Evolutionary conservation across 768 basidiomycete genomes (phyloP).

Genomic region (Pleurotus sapidus): DNA sequence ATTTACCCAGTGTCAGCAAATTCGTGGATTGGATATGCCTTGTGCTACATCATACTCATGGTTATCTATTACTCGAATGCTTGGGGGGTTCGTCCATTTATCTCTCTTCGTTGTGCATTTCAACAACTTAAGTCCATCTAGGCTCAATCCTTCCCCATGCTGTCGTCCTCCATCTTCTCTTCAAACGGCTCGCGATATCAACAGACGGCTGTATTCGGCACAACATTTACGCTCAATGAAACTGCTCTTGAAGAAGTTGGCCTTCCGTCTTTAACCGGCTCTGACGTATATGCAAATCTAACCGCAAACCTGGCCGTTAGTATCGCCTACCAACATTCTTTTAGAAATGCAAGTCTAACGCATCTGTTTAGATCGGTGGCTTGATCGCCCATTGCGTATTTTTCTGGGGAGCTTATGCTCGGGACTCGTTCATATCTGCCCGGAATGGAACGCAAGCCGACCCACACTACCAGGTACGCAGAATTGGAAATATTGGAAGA

Average conservation of each 20-base stretch:
- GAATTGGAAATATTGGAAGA: background rate
- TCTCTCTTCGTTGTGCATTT: background rate
- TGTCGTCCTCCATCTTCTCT: constrained; percentile 57
- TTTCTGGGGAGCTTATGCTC: constrained; percentile 55
- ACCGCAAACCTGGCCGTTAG: constrained; percentile 45
- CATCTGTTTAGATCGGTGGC: constrained; percentile 46
- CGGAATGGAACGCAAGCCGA: constrained; percentile 46
- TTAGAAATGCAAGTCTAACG: background rate
- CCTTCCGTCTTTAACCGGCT: constrained; percentile 46
- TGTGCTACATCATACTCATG: constrained; percentile 53
- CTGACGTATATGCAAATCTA: constrained; percentile 50
- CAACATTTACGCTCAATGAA: constrained; percentile 47
- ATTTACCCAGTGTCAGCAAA: constrained; percentile 31
- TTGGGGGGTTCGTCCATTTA: constrained; percentile 44
- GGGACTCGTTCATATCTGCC: constrained; percentile 47
- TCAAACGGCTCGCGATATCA: constrained; percentile 53
- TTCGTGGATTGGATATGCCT: constrained; percentile 49
- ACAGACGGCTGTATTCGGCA: constrained; percentile 51
- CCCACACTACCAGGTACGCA: constrained; percentile 48
- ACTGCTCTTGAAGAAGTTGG: constrained; percentile 51
- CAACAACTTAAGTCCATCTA: constrained; percentile 16
- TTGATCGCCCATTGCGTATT: constrained; percentile 53
- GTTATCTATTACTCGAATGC: constrained; percentile 61
- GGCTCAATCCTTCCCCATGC: constrained; percentile 55
- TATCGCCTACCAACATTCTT: background rate